A percentile compares a stretch with the other conserved stretches of the same genome.
These are phyloP conservation scores for Daldinia vernicosa DNA, from an alignment of 495 filamentous ascomycete species.

Conservation along the genomic window DNA sequence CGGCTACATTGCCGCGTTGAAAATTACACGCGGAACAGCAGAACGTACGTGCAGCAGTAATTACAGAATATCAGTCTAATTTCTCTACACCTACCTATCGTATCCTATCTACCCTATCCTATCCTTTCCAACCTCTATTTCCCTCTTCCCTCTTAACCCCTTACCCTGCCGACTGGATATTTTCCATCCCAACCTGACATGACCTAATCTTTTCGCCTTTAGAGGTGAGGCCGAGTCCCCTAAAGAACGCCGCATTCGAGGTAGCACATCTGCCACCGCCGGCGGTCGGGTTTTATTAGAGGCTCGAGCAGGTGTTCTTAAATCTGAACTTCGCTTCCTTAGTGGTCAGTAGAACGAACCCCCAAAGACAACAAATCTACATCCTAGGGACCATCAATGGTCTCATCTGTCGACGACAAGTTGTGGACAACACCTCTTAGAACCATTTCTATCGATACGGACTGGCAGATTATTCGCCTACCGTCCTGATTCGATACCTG, in stretches of 20 bases:
- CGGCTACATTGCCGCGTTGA: constrained; percentile 32
- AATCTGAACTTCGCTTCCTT: constrained; percentile 7
- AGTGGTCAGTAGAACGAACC: constrained; percentile 3
- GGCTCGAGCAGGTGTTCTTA: constrained; percentile 8
- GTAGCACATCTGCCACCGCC: constrained; percentile 15
- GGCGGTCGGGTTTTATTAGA: constrained; percentile 30
- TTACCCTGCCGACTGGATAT: not conserved
- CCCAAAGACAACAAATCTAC: not conserved
- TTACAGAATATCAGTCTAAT: constrained; percentile 17
- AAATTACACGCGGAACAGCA: constrained; percentile 34
- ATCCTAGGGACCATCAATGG: constrained; percentile 25
- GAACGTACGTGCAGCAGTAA: constrained; percentile 30
- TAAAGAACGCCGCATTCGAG: constrained; percentile 6
- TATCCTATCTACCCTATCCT: not conserved
- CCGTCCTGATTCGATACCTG: constrained; percentile 23
- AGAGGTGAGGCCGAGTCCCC: constrained; percentile 8
- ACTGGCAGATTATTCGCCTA: constrained; percentile 3
- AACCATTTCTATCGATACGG: constrained; percentile 24
- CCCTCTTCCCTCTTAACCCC: not conserved
- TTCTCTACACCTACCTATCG: constrained; percentile 9
- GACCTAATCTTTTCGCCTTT: constrained; percentile 19
- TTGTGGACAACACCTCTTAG: constrained; percentile 17
- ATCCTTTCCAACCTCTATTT: constrained; percentile 1
- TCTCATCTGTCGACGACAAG: constrained; percentile 27
- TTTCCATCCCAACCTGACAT: constrained; percentile 13